phyloP scores from a whole-genome alignment of 805 yeast species.

The Lachancea sp. region DNA sequence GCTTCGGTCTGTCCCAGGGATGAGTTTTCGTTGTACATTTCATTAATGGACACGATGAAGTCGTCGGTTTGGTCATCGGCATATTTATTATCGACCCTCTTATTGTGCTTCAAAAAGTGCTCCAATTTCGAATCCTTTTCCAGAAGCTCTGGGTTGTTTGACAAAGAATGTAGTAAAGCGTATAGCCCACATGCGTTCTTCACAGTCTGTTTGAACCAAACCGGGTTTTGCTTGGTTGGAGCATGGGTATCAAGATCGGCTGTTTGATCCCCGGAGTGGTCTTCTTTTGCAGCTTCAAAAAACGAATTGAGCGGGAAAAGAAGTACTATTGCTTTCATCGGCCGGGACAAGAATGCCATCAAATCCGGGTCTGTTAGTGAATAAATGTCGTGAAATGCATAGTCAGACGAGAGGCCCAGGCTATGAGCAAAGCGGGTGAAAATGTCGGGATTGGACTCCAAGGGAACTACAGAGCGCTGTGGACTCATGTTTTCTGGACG shows the following conservation, averaged over 20 bases:
- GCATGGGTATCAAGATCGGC: slow-evolving; percentile 2
- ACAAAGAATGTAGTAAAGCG: slow-evolving; percentile 67
- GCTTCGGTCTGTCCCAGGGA: slow-evolving; percentile 60
- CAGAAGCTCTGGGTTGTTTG: slow-evolving; percentile 32
- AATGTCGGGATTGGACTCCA: slow-evolving; percentile 85
- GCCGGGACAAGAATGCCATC: slow-evolving; percentile 74
- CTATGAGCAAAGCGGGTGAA: slow-evolving; percentile 62
- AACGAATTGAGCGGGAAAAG: slow-evolving; percentile 70
- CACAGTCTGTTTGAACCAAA: slow-evolving; percentile 84
- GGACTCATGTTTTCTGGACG: slow-evolving; percentile 1
- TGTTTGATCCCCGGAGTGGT: slow-evolving; percentile 10
- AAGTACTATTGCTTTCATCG: slow-evolving; percentile 66
- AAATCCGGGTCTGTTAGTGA: slow-evolving; percentile 82
- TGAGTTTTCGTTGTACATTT: slow-evolving; percentile 18
- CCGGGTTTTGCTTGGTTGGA: slow-evolving; percentile 16
- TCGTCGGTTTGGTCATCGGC: slow-evolving; percentile 36
- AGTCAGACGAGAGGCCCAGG: slow-evolving; percentile 57
- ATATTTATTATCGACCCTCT: slow-evolving; percentile 37
- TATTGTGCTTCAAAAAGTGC: slow-evolving; percentile 14
- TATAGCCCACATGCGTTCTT: slow-evolving; percentile 90
- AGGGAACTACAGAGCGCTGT: slow-evolving; percentile 58
- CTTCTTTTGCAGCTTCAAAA: slow-evolving; percentile 48
- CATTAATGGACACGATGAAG: slow-evolving; percentile 21
- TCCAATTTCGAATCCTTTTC: slow-evolving; percentile 16
- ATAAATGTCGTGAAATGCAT: slow-evolving; percentile 72